Percentiles rank a stretch among this genome's conserved stretches.
Evolutionary conservation across 164 flowering plant genomes (phyloP).

Genomic region (Chimonanthus salicifolius): DNA sequence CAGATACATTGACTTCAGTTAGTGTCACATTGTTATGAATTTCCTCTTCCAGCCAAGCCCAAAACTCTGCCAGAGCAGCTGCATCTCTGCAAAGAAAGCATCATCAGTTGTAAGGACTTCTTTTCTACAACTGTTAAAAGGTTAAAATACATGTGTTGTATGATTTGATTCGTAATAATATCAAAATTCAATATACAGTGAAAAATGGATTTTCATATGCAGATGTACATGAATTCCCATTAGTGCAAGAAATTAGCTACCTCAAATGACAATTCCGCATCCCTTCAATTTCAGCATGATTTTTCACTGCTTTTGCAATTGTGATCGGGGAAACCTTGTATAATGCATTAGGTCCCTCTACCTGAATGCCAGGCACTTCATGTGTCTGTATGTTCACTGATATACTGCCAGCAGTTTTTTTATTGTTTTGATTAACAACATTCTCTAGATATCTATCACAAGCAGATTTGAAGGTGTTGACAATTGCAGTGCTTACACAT

Average conservation of each 20-base stretch:
- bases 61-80: constrained; percentile 82
- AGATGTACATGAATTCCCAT: neutral
- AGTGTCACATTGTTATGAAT: constrained; percentile 37
- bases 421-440: constrained; percentile 23
- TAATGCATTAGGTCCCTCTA: constrained; percentile 40
- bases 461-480: constrained; percentile 53
- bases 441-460: constrained; percentile 31
- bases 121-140: too few relatives aligned
- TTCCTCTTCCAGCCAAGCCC: constrained; percentile 90
- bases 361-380: constrained; percentile 23
- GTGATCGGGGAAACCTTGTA: constrained; percentile 63
- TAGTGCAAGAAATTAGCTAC: constrained; percentile 25
- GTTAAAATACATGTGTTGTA: too few relatives aligned
- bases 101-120: too few relatives aligned
- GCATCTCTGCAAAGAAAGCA: constrained; percentile 62
- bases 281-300: constrained; percentile 79
- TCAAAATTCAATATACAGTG: too few relatives aligned
- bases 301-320: constrained; percentile 77
- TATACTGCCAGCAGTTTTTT: constrained; percentile 7
- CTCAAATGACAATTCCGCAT: constrained; percentile 82
- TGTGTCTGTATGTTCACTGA: neutral
- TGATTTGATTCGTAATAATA: too few relatives aligned
- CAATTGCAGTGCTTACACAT: constrained; percentile 79
- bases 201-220: neutral
- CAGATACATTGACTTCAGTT: constrained; percentile 88